Evolutionary conservation across 2,329 filamentous ascomycete species (phyloP), one percentile per base, ranked within the genome.

Genomic region (Gnomoniopsis smithogilvyi): DNA sequence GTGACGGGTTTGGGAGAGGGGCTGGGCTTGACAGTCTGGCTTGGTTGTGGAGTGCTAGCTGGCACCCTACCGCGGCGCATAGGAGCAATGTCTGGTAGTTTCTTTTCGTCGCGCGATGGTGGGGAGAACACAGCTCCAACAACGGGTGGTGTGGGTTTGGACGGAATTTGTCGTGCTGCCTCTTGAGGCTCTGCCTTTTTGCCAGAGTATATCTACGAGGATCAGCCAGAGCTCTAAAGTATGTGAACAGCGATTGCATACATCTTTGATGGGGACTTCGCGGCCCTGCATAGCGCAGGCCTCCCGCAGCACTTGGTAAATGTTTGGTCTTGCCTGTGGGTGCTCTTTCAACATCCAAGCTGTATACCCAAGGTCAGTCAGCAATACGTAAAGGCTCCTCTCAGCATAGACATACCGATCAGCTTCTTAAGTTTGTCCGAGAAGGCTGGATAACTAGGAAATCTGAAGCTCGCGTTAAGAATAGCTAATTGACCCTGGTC

Each of bases 401-500:
- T 19, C 7, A n/a, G 17, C 10, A 17, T 2, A 69, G 14, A 70
- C 81, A 72, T 78, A 96, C 92, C 90, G 70, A 98, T 98, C 45
- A 99, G 78, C 68, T 88, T 87, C 78, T 97, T 97, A 58, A 97
- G 76, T 58, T 89, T 86, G 66, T 96, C 91, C 0, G 95, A 97
- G 71, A 99, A 99, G 19, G 84, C 79, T 30, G 95, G 95, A 69
- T 97, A 92, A 61, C 82, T 85, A 6, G 94, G 95, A 68, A 91
- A 99, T 69, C 91, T 93, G 81, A 91, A 98, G 73, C 87, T 96
- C 53, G 95, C 95, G 70, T 98, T 98, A 62, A 99, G 78, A 64
- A 99, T 99, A 14, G 95, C 95, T 78, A 98, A 90, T 76, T 97
- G 94, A 26, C 95, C 95, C 70, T 96, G 92, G 64, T 98, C 94